phyloP scores from a whole-genome alignment of 257 asterid genomes.

The Fraxinus anomala region DNA sequence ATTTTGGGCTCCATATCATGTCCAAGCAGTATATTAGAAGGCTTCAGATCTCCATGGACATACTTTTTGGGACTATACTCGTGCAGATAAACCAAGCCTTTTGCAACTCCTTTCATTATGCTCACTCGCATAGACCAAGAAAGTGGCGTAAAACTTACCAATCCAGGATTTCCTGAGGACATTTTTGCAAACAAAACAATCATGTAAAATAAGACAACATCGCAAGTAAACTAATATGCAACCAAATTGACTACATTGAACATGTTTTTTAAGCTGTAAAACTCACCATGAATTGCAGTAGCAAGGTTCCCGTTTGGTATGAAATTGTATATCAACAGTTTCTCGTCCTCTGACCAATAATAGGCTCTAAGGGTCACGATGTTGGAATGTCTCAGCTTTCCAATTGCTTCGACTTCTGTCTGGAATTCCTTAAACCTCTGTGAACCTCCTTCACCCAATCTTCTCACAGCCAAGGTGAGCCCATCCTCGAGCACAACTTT shows the following conservation, averaged over 20 bases:
- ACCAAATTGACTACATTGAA: conserved; percentile 3
- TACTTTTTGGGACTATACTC: conserved; percentile 92
- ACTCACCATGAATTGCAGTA: conserved; percentile 76
- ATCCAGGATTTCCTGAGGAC: conserved; percentile 68
- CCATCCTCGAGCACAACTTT: conserved; percentile 93
- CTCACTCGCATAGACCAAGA: conserved; percentile 71
- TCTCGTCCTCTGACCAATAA: conserved; percentile 94
- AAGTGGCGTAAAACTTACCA: conserved; percentile 62
- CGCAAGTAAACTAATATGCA: not conserved
- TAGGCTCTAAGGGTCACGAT: conserved; percentile 77
- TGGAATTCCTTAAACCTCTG: conserved; percentile 87
- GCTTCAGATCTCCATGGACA: conserved; percentile 90
- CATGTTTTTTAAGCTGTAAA: not conserved
- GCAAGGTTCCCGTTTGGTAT: conserved; percentile 83
- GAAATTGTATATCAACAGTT: conserved; percentile 77
- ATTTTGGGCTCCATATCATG: conserved; percentile 76
- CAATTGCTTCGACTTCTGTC: conserved; percentile 88
- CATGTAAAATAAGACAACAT: not conserved
- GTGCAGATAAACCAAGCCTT: conserved; percentile 72
- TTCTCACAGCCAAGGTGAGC: conserved; percentile 71
- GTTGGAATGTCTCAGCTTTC: conserved; percentile 81
- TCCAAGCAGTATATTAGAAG: conserved; percentile 82
- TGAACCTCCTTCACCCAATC: conserved; percentile 93
- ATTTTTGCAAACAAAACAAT: conserved; percentile 1
- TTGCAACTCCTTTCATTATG: conserved; percentile 84